Base-by-base conservation (phyloP, 306 rosid genomes). In the Trifolium subterraneum region DNA sequence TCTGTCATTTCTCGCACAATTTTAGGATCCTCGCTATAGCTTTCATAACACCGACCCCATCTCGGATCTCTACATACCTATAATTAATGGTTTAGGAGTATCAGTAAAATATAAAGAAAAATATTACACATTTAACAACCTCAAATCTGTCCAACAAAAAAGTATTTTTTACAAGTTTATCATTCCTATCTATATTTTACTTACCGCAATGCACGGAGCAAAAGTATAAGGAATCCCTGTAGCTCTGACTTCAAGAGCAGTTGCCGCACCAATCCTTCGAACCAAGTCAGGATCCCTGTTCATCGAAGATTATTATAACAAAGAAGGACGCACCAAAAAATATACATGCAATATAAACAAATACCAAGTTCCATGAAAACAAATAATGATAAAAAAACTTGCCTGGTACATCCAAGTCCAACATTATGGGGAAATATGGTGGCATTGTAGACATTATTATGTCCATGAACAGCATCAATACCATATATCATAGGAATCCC, bases 21-120 rank as follows among this genome's bases (percentile, higher is more conserved):
- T 78, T 76, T 82, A 78, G 81, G 88, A 79, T 94, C 97, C 83
- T 94, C 99, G 3, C 99, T 94, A 70, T 94, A 94, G 89, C 99
- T 94, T 84, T 94, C 99, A 35, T 94, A 94, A 85, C 99, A 94
- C 52, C 99, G 79, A 55, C 99, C 99, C 99, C 99, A 94, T 83
- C 99, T 88, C 25, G 99, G 98, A 86, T 94, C 99, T 81, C 99
- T 89, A 74, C 99, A 94, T 25, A 94, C 96, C 97, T 94, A 44
- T 48, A 80, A 38, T 65, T 65, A 70, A 82, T 41, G 64, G 80
- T 88, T 79, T 65, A 58, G 58, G 71, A 38, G n/a, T 68, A 78
- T 68, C 52, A 29, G n/a, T 66, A 51, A 75, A 62, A 70, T 71
- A 71, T 18, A 56, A 48, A 74, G 35, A 55, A 68, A 27, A 39